phyloP scores from a whole-genome alignment of 2,329 filamentous ascomycete genomes.

The Monascus ruber region DNA sequence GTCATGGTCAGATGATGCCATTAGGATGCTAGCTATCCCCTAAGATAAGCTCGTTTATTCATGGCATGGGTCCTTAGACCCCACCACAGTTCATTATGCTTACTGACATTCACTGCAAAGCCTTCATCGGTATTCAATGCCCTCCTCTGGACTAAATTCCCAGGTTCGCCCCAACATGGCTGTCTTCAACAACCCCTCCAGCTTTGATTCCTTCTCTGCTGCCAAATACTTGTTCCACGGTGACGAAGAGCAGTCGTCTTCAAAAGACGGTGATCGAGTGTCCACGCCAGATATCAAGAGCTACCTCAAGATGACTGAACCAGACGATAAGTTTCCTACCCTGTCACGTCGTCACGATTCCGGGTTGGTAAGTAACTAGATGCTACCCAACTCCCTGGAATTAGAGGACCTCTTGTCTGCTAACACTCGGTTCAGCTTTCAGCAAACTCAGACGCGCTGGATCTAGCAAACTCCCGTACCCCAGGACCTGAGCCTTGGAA shows the following conservation, averaged over 20 bases:
- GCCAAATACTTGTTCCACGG: conserved; percentile 78
- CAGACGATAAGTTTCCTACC: conserved; percentile 79
- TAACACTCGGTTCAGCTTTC: conserved; percentile 52
- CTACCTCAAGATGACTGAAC: conserved; percentile 59
- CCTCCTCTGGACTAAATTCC: conserved; percentile 45
- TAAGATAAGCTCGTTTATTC: no score
- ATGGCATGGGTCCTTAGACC: background rate
- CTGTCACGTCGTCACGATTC: conserved; percentile 38
- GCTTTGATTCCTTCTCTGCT: conserved; percentile 73
- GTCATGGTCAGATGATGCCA: no score
- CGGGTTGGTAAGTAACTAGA: conserved; percentile 39
- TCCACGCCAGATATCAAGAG: conserved; percentile 56
- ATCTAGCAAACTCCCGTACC: conserved; percentile 61
- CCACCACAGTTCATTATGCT: background rate
- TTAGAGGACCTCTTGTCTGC: conserved; percentile 17
- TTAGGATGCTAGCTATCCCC: no score
- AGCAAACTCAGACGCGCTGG: conserved; percentile 67
- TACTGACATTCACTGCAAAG: conserved; percentile 34
- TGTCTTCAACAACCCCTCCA: conserved; percentile 22
- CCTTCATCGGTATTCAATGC: conserved; percentile 87
- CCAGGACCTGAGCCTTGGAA: conserved; percentile 57
- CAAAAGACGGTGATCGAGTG: conserved; percentile 38
- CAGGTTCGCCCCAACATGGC: conserved; percentile 19
- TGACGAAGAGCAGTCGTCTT: conserved; percentile 51
- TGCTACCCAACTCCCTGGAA: conserved; percentile 3